A percentile compares a stretch with the other conserved stretches of the same genome.
Evolutionary conservation across 2,329 filamentous ascomycete genomes (phyloP).

Genomic region (Fusarium annulatum): DNA sequence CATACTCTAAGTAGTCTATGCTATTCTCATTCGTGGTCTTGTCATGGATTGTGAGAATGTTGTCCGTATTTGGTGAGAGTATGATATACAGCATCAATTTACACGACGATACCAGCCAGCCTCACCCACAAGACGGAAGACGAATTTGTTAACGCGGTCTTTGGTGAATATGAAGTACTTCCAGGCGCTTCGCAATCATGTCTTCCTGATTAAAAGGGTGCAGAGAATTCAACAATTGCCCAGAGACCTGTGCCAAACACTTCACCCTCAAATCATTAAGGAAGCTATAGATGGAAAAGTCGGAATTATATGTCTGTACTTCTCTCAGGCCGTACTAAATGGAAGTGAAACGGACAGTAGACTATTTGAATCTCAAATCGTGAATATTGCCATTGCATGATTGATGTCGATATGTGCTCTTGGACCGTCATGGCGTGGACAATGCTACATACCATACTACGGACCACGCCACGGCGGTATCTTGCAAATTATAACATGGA

Average conservation of each 20-base stretch:
- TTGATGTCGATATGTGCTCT: background rate
- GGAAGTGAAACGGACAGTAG: background rate
- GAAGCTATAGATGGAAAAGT: background rate
- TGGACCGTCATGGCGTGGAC: background rate
- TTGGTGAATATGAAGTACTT: background rate
- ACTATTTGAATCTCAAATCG: background rate
- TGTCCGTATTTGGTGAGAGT: background rate
- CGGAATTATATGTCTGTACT: background rate
- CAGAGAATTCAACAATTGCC: background rate
- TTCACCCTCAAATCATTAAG: background rate
- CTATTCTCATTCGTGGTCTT: background rate
- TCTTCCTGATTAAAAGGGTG: background rate
- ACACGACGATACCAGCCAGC: background rate
- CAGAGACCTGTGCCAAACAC: background rate
- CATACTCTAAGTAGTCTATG: background rate
- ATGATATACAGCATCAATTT: background rate
- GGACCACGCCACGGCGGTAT: background rate
- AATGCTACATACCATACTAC: background rate
- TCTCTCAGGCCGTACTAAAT: background rate
- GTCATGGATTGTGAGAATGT: background rate
- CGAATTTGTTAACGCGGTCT: background rate
- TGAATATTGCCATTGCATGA: background rate
- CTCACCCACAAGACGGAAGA: background rate
- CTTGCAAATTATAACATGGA: background rate
- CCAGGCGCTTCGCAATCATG: rapidly evolving